A percentile compares a stretch with the other conserved stretches of the same genome.
Evolutionary conservation across 2,329 filamentous ascomycete genomes (phyloP).

Genomic region (Fusarium sp.): DNA sequence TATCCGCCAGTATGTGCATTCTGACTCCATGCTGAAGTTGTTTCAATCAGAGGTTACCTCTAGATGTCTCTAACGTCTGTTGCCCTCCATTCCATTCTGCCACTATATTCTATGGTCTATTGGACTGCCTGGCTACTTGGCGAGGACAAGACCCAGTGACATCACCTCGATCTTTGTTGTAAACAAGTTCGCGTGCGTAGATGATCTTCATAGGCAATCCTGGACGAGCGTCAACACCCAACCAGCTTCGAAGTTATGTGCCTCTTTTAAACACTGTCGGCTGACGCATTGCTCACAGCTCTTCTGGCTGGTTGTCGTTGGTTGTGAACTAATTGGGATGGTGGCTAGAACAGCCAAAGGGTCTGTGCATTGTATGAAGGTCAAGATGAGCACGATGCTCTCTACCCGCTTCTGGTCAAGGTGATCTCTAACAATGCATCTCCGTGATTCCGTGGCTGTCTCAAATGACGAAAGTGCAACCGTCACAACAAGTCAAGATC

Average conservation of each 20-base stretch:
- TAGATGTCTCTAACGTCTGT: background rate
- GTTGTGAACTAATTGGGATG: background rate
- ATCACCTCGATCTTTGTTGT: background rate
- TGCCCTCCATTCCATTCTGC: conserved; percentile 4
- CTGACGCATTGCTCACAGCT: conserved; percentile 15
- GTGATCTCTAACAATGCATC: conserved; percentile 19
- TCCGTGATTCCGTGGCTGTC: conserved; percentile 32
- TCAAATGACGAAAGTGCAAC: conserved; percentile 18
- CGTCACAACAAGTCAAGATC: conserved; percentile 1
- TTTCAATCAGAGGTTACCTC: conserved; percentile 10
- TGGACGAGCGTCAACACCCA: conserved; percentile 25
- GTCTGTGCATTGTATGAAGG: background rate
- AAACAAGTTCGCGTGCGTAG: conserved; percentile 2
- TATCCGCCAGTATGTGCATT: conserved; percentile 3
- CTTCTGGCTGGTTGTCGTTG: background rate
- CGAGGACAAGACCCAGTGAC: background rate
- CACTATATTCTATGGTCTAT: background rate
- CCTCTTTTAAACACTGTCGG: conserved; percentile 8
- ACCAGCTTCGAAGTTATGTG: conserved; percentile 10
- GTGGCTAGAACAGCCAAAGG: background rate
- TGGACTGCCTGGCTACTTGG: background rate
- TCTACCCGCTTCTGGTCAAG: conserved; percentile 31
- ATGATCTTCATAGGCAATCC: conserved; percentile 28
- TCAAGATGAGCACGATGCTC: conserved; percentile 17
- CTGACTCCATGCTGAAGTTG: conserved; percentile 5